phyloP scores from a whole-genome alignment of 805 yeast species.

The Candida coleopterorum region DNA sequence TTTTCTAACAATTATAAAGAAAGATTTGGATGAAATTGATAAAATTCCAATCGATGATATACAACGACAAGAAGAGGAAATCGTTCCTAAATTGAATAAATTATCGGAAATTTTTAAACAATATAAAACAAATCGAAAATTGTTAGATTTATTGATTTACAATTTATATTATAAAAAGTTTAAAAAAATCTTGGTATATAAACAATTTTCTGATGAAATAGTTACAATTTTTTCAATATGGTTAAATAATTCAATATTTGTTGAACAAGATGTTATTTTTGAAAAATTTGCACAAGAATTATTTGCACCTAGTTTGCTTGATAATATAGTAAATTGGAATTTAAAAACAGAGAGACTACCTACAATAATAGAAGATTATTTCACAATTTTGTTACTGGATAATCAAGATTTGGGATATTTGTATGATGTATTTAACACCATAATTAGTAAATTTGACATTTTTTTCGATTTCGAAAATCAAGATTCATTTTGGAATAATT shows the following conservation, averaged over 20 bases:
- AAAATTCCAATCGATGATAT: not conserved
- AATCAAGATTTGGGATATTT: conserved; percentile 2
- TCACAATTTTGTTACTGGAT: not conserved
- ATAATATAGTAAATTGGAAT: not conserved
- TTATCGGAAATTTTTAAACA: not conserved
- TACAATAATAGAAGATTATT: not conserved
- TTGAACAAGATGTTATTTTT: conserved; percentile 1
- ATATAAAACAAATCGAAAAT: not conserved
- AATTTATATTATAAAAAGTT: not conserved
- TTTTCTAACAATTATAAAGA: not conserved
- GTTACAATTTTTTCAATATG: conserved; percentile 2
- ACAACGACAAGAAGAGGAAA: not conserved
- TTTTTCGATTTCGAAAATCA: not conserved
- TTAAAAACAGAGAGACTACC: not conserved
- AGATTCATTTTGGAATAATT: not conserved
- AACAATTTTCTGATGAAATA: not conserved
- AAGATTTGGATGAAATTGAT: not conserved
- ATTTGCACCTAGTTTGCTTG: not conserved
- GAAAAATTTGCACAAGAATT: conserved; percentile 1
- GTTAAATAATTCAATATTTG: conserved; percentile 1
- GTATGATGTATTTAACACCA: not conserved
- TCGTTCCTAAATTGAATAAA: not conserved
- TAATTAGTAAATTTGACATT: not conserved
- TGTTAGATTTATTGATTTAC: conserved; percentile 2
- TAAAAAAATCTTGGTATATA: not conserved